phyloP scores from a whole-genome alignment of 257 asterid genomes.

The Forsythia viridissima region DNA sequence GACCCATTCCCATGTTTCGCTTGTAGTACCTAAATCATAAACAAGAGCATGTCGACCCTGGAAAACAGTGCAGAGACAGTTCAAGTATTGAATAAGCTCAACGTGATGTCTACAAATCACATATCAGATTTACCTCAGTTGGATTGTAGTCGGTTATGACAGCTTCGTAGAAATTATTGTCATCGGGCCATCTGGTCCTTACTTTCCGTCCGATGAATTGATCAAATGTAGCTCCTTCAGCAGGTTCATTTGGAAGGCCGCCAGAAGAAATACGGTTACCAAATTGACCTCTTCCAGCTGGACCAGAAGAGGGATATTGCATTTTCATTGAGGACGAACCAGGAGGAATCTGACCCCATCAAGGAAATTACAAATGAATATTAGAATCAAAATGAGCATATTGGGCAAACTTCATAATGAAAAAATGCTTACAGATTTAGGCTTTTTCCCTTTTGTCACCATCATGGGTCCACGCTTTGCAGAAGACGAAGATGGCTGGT shows the following conservation, averaged over 20 bases:
- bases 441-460: constrained; percentile 61
- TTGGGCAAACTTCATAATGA: neutral
- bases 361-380: constrained; percentile 6
- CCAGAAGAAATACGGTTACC: constrained; percentile 55
- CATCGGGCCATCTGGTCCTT: constrained; percentile 84
- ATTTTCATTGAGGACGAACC: constrained; percentile 58
- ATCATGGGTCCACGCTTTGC: constrained; percentile 60
- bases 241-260: constrained; percentile 40
- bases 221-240: constrained; percentile 53
- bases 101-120: constrained; percentile 17
- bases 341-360: constrained; percentile 52
- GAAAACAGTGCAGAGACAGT: constrained; percentile 24
- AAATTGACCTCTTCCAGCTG: constrained; percentile 76
- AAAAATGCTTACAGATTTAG: constrained; percentile 48
- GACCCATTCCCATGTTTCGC: constrained; percentile 80
- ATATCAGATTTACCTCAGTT: constrained; percentile 44
- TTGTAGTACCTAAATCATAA: constrained; percentile 57
- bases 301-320: constrained; percentile 61
- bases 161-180: constrained; percentile 78
- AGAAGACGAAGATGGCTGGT: constrained; percentile 69
- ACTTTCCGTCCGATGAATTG: constrained; percentile 64
- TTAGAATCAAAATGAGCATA: constrained; percentile 13
- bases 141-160: constrained; percentile 59
- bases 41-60: constrained; percentile 74
- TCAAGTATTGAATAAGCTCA: constrained; percentile 21